Base-by-base conservation (phyloP, 352 stramenopile species). In the Phytophthora sp. region DNA sequence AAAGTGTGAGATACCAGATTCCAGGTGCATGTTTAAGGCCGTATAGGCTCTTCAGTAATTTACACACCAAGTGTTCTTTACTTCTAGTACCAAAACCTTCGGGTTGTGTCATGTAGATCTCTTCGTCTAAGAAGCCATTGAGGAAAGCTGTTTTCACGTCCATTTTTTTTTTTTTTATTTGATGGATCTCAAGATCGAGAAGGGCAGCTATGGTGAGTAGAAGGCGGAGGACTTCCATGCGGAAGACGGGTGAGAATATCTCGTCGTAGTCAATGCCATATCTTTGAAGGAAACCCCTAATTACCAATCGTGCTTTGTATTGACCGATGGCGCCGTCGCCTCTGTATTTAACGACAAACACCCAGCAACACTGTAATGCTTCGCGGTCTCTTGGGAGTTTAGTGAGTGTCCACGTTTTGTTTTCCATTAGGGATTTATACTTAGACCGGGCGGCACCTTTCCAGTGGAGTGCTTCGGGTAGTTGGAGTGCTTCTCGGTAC, bases 341-440 rank as follows among this genome's bases (percentile, higher is more conserved):
- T n/a, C 54, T 69, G 52, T 56, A 60, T 35, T 70, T 70, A 3
- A 70, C 38, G 1, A 53, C 54, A 45, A 42, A 65, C 24, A 65
- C 45, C 39, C 54, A 65, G 6, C 62, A 46, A 21, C 27, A 44
- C 21, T 31, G 20, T 1, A 57, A 26, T 1, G 41, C 20, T 1
- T 15, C 29, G n/a, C 42, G 33, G 3, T 46, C 45, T 23, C 36
- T 35, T 11, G 55, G 47, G 11, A 39, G 31, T 24, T 16, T 18
- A 6, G 42, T 49, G 1, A 65, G 47, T 1, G 20, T 21, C 54
- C 62, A 70, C 18, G 54, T 65, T 23, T 61, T 35, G 18, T 70
- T 70, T 0, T 56, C n/a, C 31, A 56, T 60, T 4, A 61, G 24
- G 1, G 60, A 68, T 2, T 68, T 56, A 18, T 50, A 67, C 15